phyloP scores from a whole-genome alignment of 2,329 filamentous ascomycete genomes.

The Botryotinia narcissicola region DNA sequence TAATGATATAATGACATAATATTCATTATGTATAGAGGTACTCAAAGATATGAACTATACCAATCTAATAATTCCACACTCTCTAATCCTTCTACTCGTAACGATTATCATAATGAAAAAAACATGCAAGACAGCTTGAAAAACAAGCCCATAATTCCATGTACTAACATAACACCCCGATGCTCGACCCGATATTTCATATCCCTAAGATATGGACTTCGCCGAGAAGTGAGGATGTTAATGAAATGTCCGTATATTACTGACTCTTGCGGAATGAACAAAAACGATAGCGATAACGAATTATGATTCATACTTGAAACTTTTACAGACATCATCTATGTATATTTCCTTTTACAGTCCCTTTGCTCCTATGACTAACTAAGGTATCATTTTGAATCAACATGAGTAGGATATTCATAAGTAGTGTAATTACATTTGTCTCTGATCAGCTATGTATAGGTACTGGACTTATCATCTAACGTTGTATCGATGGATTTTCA shows the following conservation, averaged over 20 bases:
- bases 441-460: background rate
- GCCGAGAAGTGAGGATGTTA: too few relatives aligned
- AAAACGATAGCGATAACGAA: background rate
- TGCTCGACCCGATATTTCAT: background rate
- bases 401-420: background rate
- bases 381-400: background rate
- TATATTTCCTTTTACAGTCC: background rate
- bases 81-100: background rate
- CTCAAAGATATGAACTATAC: background rate
- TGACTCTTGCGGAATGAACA: background rate
- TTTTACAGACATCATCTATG: background rate
- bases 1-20: background rate
- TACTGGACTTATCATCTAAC: background rate
- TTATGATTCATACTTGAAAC: background rate
- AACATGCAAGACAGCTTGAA: background rate
- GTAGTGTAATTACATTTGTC: background rate
- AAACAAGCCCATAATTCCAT: background rate
- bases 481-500: constrained; percentile 6
- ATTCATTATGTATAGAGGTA: background rate
- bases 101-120: background rate
- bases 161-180: background rate
- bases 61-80: background rate
- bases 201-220: background rate
- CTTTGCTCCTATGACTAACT: background rate
- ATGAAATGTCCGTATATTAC: background rate